phyloP scores from a whole-genome alignment of 139 green algal genomes.

The Ulvella scutata region DNA sequence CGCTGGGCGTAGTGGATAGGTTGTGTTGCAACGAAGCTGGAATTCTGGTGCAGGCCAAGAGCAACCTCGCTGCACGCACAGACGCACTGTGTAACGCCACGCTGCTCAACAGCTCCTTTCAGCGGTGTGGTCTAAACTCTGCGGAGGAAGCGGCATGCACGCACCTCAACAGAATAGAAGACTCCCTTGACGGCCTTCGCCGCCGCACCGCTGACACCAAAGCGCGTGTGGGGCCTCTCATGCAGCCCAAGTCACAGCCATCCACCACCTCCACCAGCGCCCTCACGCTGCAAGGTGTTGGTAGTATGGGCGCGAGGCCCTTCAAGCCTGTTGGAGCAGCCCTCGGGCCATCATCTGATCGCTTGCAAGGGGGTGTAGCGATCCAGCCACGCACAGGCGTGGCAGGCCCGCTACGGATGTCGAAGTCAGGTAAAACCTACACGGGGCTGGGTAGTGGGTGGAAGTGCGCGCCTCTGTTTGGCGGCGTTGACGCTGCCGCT shows the following conservation, averaged over 20 bases:
- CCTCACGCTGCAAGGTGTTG: background rate
- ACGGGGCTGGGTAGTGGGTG: too few relatives aligned
- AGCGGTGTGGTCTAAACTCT: background rate
- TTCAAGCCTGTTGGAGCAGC: too few relatives aligned
- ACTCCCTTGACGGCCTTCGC: background rate
- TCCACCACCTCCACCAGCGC: background rate
- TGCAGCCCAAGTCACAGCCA: background rate
- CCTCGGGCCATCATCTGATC: too few relatives aligned
- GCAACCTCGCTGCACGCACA: background rate
- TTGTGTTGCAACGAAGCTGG: background rate
- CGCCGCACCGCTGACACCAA: background rate
- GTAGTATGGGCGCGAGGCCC: background rate
- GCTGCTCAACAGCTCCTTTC: background rate
- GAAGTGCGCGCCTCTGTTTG: too few relatives aligned
- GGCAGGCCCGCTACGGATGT: background rate
- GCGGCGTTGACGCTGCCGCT: background rate
- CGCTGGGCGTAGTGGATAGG: too few relatives aligned
- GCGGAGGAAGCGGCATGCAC: background rate
- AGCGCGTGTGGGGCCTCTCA: background rate
- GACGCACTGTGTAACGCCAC: background rate
- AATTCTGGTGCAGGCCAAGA: background rate
- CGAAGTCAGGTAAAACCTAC: too few relatives aligned
- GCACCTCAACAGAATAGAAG: background rate
- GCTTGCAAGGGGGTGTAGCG: background rate
- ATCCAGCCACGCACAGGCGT: background rate